Conservation (phyloP, 2,329 filamentous ascomycete genomes). For the Annulohypoxylon truncatum region DNA sequence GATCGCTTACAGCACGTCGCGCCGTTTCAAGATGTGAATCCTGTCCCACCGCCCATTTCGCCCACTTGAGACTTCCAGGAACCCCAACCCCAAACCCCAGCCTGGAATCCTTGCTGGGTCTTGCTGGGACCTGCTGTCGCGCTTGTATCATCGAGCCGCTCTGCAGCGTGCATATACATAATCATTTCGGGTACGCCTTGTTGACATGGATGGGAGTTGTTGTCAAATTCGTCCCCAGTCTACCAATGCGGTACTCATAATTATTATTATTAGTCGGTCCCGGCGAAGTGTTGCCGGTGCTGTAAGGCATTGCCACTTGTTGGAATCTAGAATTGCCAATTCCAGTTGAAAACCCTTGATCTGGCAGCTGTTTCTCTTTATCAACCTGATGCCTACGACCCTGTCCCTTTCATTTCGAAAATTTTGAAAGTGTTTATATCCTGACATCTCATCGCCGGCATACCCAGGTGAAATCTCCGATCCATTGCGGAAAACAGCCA, state of each 20-base stretch:
- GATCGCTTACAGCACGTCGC: constrained; percentile 38
- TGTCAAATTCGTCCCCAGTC: constrained; percentile 20
- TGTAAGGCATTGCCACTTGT: constrained; percentile 9
- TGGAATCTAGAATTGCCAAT: constrained; percentile 18
- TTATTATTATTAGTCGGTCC: constrained; percentile 31
- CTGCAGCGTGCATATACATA: constrained; percentile 26
- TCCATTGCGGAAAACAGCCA: constrained; percentile 1
- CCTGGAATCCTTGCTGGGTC: constrained; percentile 8
- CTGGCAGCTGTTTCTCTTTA: constrained; percentile 29
- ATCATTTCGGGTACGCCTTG: constrained; percentile 29
- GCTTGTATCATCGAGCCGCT: constrained; percentile 31
- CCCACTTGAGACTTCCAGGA: constrained; percentile 24
- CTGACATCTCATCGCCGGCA: constrained; percentile 2
- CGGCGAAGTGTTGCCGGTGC: constrained; percentile 18
- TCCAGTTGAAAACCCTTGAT: constrained; percentile 20
- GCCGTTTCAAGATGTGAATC: constrained; percentile 40
- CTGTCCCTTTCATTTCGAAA: constrained; percentile 34
- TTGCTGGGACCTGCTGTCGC: constrained; percentile 8
- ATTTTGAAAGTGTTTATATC: constrained; percentile 28
- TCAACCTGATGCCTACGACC: constrained; percentile 7
- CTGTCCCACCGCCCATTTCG: constrained; percentile 30
- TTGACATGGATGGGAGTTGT: constrained; percentile 22
- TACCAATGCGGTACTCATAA: constrained; percentile 18
- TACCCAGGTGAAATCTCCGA: constrained; percentile 16
- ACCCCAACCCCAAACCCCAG: constrained; percentile 19